These are phyloP conservation scores for Didymella segeticola DNA, from an alignment of 2,329 filamentous ascomycete species.

Conservation along the genomic window DNA sequence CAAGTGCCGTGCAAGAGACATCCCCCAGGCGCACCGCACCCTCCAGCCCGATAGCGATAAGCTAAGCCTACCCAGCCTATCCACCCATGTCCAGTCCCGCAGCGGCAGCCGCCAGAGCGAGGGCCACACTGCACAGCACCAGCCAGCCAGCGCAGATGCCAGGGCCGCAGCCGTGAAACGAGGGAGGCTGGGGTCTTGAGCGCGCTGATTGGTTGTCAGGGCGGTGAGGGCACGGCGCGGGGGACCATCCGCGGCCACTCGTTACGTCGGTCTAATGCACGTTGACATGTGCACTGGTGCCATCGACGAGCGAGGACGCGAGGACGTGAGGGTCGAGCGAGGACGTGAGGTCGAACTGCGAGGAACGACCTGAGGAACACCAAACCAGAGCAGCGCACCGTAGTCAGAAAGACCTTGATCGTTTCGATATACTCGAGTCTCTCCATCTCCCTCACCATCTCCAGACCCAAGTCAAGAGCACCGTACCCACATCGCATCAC, in stretches of 20 bases:
- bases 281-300: slow-evolving; percentile 1
- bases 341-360: too few relatives aligned
- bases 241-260: slow-evolving; percentile 7
- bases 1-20: slow-evolving; percentile 6
- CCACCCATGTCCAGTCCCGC: slow-evolving; percentile 12
- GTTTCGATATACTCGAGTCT: too few relatives aligned
- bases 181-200: slow-evolving; percentile 8
- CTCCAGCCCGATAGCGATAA: slow-evolving; percentile 15
- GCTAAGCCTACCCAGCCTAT: too few relatives aligned
- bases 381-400: too few relatives aligned
- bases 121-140: too few relatives aligned
- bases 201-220: background rate
- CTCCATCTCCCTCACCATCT: too few relatives aligned
- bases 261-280: background rate
- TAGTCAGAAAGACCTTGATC: too few relatives aligned
- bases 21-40: background rate
- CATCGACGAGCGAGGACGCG: too few relatives aligned
- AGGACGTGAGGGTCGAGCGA: too few relatives aligned
- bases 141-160: slow-evolving; percentile 14
- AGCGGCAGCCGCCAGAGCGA: slow-evolving; percentile 10
- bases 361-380: too few relatives aligned
- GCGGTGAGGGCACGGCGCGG: slow-evolving; percentile 5
- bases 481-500: too few relatives aligned
- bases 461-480: too few relatives aligned
- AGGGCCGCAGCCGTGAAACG: slow-evolving; percentile 19